These are phyloP conservation scores for Ganoderma lingzhi DNA, from an alignment of 1,284 basidiomycete species.

Conservation along the genomic window DNA sequence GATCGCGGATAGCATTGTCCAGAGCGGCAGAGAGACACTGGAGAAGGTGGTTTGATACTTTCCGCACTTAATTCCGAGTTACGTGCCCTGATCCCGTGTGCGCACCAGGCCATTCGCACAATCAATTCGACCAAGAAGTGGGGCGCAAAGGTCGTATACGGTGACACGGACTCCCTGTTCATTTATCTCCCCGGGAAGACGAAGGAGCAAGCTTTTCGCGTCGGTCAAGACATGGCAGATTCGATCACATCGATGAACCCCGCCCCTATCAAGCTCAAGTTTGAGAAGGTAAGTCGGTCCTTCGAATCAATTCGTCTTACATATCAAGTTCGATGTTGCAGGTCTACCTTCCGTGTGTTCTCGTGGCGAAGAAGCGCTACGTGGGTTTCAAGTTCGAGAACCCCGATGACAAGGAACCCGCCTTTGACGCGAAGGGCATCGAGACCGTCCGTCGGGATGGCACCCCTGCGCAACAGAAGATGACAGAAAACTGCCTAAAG, in stretches of 20 bases:
- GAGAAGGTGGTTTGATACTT: slow-evolving; percentile 72
- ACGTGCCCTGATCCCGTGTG: not conserved
- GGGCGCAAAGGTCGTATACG: slow-evolving; percentile 93
- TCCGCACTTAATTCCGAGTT: not conserved
- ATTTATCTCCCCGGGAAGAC: slow-evolving; percentile 89
- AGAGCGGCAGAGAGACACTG: slow-evolving; percentile 93
- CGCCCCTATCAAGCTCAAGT: slow-evolving; percentile 93
- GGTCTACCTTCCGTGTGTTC: slow-evolving; percentile 94
- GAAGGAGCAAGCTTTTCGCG: slow-evolving; percentile 92
- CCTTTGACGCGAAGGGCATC: slow-evolving; percentile 97
- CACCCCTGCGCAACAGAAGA: slow-evolving; percentile 87
- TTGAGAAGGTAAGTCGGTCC: slow-evolving; percentile 81
- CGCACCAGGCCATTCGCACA: slow-evolving; percentile 78
- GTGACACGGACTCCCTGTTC: slow-evolving; percentile 98
- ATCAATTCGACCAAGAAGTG: slow-evolving; percentile 86
- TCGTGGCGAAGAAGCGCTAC: slow-evolving; percentile 97
- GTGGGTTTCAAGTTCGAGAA: slow-evolving; percentile 96
- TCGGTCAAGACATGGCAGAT: slow-evolving; percentile 93
- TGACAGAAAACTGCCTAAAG: slow-evolving; percentile 90
- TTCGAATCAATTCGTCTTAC: not conserved
- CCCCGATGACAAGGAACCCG: slow-evolving; percentile 79
- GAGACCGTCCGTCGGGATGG: slow-evolving; percentile 96
- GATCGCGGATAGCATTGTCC: slow-evolving; percentile 97
- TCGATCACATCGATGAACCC: slow-evolving; percentile 89
- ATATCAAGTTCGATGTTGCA: slow-evolving; percentile 39